These are phyloP conservation scores for Nicotiana undulata DNA, from an alignment of 257 asterid species.

Conservation along the genomic window DNA sequence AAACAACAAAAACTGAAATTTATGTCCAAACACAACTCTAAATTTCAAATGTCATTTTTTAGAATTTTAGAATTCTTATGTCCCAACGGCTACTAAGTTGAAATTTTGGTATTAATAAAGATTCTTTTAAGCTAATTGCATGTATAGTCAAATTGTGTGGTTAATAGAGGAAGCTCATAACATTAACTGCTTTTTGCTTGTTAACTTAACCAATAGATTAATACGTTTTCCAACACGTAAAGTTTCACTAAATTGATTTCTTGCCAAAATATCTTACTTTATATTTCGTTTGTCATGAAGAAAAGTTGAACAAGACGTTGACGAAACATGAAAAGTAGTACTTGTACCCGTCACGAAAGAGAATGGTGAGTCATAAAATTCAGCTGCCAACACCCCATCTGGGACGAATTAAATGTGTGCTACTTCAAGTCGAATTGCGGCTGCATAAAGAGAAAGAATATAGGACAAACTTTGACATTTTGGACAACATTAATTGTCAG, in stretches of 20 bases:
- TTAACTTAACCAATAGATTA: too few relatives aligned
- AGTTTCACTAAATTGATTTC: not conserved
- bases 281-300: not conserved
- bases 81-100: too few relatives aligned
- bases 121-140: too few relatives aligned
- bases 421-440: not conserved
- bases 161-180: too few relatives aligned
- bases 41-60: too few relatives aligned
- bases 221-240: too few relatives aligned
- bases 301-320: not conserved
- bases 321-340: not conserved
- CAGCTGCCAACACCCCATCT: not conserved
- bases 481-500: not conserved
- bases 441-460: not conserved
- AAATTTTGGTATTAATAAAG: too few relatives aligned
- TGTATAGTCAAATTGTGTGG: too few relatives aligned
- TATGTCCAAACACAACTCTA: too few relatives aligned
- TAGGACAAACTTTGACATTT: not conserved
- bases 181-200: too few relatives aligned
- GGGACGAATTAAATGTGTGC: not conserved
- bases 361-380: not conserved
- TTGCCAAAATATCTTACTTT: not conserved
- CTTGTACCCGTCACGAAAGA: not conserved
- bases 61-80: too few relatives aligned
- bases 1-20: too few relatives aligned